Base-by-base conservation (phyloP, 306 rosid species). In the Prunus dulcis region DNA sequence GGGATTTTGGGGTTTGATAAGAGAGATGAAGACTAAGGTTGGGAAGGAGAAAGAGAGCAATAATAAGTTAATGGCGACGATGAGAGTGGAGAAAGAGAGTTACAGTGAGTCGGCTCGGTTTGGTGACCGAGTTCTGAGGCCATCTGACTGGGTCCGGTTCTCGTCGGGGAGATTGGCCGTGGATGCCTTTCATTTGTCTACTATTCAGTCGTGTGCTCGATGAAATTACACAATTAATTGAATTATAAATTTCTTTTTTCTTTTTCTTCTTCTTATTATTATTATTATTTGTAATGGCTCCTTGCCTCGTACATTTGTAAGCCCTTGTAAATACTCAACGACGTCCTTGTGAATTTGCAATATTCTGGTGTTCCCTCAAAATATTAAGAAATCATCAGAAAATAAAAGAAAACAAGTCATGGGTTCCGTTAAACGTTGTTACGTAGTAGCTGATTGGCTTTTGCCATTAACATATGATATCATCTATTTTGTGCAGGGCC, bases 51-150 rank as follows among this genome's bases (percentile, higher is more conserved):
- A 58, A 64, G 81, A 74, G 10, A 51, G 60, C 32, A 71, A 32
- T 3, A 61, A 50, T 1, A 80, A 79, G 55, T 23, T 14, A 10
- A 4, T 76, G 77, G 63, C 20, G 19, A 71, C 17, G 43, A 76
- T 64, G 53, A 41, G 27, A 23, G 5, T 49, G 57, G 71, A 75
- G 25, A 82, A 60, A 20, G 51, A 53, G 0, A 46, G 71, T 58
- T 12, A 64, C 0, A 81, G 89, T 34, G 83, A 86, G 75, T 94
- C 98, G 12, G 88, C 88, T 63, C 88, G 98, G 62, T 84, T 81
- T 69, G 75, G 61, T 0, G 57, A 53, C 20, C 79, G 78, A 22
- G 41, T 80, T 82, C 17, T 78, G 12, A 53, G 7, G 56, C 76
- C 87, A 0, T 64, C 3, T 28, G 85, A 89, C 76, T 75, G 60